These are phyloP conservation scores for Heliamphora ciliata DNA, from an alignment of 179 eudicot genomes.

Conservation along the genomic window DNA sequence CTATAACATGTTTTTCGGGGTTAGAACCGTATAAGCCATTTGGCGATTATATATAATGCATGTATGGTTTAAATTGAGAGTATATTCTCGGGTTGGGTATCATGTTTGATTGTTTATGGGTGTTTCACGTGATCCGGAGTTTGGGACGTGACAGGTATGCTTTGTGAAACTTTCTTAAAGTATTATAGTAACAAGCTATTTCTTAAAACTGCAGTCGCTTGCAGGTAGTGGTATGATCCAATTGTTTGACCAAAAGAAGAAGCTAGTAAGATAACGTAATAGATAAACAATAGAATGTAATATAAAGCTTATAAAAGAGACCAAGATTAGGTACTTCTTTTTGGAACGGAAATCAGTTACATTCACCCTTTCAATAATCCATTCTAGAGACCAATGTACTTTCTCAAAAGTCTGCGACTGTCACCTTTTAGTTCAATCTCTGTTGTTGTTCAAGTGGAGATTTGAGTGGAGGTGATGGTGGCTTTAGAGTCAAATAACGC, in stretches of 20 bases:
- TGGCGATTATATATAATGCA: too few species aligned
- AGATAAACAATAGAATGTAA: not conserved
- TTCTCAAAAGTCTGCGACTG: not conserved
- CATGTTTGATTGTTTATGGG: too few species aligned
- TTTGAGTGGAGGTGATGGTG: not conserved
- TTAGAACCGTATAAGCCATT: too few species aligned
- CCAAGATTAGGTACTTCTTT: not conserved
- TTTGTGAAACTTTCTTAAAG: slow-evolving; percentile 6
- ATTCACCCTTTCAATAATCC: not conserved
- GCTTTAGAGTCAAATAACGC: too few species aligned
- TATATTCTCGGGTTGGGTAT: too few species aligned
- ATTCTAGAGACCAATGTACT: not conserved
- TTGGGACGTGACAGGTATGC: slow-evolving; percentile 51
- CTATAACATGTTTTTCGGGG: too few species aligned
- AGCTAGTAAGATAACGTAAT: not conserved
- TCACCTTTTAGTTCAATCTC: not conserved
- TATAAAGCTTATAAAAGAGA: not conserved
- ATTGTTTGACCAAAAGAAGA: not conserved
- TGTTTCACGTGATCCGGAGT: too few species aligned
- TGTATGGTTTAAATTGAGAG: too few species aligned
- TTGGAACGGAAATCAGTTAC: not conserved
- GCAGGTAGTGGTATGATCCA: not conserved
- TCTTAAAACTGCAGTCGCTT: not conserved
- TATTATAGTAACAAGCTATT: not conserved
- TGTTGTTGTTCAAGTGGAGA: not conserved